Percentiles rank a stretch among this genome's conserved stretches.
phyloP scores from a whole-genome alignment of 1,139 yeast genomes.

The Candida sp. region DNA sequence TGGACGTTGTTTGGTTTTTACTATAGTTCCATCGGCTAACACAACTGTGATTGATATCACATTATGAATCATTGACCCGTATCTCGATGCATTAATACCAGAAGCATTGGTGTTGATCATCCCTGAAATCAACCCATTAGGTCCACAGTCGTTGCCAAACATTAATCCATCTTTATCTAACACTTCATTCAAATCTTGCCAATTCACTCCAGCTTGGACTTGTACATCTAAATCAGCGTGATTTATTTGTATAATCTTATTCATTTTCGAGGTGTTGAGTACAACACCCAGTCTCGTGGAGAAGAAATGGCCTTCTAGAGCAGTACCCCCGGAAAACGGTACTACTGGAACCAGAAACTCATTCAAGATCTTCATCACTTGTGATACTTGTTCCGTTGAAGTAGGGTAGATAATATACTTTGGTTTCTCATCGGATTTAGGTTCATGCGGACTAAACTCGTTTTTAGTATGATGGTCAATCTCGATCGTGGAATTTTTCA shows the following conservation, averaged over 20 bases:
- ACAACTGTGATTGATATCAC: conserved; percentile 42
- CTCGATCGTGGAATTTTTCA: conserved; percentile 25
- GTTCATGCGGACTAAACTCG: conserved; percentile 41
- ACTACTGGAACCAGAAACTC: conserved; percentile 46
- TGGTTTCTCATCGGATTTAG: conserved; percentile 31
- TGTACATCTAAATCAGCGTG: conserved; percentile 41
- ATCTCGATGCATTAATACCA: conserved; percentile 41
- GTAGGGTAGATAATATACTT: conserved; percentile 32
- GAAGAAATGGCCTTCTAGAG: conserved; percentile 44
- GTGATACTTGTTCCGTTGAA: conserved; percentile 35
- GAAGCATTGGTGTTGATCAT: conserved; percentile 46
- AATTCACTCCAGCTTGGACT: conserved; percentile 43
- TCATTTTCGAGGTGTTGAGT: conserved; percentile 41
- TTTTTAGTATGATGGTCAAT: conserved; percentile 35
- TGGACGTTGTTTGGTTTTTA: conserved; percentile 42
- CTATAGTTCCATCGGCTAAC: conserved; percentile 41
- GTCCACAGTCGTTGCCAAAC: conserved; percentile 47
- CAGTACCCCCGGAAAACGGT: conserved; percentile 61
- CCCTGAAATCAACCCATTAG: conserved; percentile 41
- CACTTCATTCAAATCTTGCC: conserved; percentile 35
- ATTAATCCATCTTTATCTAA: conserved; percentile 25
- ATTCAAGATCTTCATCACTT: conserved; percentile 29
- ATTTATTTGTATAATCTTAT: conserved; percentile 28
- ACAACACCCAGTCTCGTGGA: conserved; percentile 38
- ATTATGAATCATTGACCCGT: conserved; percentile 46